Conservation (phyloP, 176 grass and related monocot species). For the Phoenix roebelenii region DNA sequence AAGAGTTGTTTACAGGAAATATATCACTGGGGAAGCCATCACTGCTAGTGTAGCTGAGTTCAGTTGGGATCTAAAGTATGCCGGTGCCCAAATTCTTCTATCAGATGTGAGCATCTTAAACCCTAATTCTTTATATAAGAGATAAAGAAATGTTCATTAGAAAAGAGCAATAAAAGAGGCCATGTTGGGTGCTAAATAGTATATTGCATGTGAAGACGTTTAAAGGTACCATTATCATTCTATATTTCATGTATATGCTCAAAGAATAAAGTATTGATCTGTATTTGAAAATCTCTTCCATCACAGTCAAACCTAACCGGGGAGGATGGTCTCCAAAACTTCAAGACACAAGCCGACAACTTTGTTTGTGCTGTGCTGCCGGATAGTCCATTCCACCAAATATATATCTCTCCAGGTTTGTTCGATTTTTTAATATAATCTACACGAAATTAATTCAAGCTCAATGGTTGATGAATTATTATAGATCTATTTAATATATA, state of each 20-base stretch:
- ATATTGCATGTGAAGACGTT: no score
- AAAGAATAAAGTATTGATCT: no score
- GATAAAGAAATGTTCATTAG: no score
- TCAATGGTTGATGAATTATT: no score
- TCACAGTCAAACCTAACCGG: conserved; percentile 41
- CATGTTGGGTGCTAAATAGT: no score
- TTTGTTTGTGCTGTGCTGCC: conserved; percentile 77
- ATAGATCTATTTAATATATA: no score
- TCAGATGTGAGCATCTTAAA: conserved; percentile 20
- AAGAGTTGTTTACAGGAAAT: conserved; percentile 48
- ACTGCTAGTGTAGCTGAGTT: conserved; percentile 83
- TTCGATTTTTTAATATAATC: no score
- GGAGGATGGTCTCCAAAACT: conserved; percentile 47
- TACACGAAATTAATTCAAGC: no score
- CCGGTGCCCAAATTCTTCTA: conserved; percentile 76
- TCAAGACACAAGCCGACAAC: conserved; percentile 73
- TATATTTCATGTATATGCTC: no score
- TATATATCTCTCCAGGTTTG: conserved; percentile 62
- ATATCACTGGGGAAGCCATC: conserved; percentile 58
- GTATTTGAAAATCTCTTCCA: neutral
- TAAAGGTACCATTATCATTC: no score
- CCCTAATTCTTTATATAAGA: neutral
- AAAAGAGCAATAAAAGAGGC: no score
- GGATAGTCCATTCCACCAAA: conserved; percentile 66
- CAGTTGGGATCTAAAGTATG: conserved; percentile 97